Conservation (phyloP, 2,329 filamentous ascomycete genomes). For the Colletotrichum tofieldiae region DNA sequence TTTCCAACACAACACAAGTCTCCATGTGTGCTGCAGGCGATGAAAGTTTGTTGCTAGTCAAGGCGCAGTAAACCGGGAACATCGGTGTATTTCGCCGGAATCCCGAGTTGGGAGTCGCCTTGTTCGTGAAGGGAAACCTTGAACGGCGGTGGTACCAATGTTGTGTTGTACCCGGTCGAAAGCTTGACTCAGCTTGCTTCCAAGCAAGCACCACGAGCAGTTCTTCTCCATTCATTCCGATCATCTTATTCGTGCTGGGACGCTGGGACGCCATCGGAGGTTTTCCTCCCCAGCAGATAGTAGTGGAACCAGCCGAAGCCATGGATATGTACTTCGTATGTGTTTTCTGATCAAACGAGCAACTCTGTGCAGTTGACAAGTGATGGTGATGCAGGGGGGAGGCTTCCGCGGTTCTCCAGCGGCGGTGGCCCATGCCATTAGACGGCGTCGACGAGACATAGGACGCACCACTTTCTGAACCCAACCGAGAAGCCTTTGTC, state of each 20-base stretch:
- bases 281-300: neutral
- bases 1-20: neutral
- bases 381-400: neutral
- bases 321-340: neutral
- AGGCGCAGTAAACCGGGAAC: neutral
- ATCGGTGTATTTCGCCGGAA: neutral
- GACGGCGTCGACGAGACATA: neutral
- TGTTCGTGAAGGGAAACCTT: neutral
- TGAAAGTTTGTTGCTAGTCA: neutral
- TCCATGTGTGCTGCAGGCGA: neutral
- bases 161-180: neutral
- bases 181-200: conserved; percentile 5
- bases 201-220: neutral
- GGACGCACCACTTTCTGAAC: neutral
- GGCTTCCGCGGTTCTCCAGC: neutral
- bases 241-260: neutral
- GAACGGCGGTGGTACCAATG: neutral
- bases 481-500: neutral
- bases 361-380: neutral
- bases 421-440: neutral
- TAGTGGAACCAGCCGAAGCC: neutral
- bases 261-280: neutral
- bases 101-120: neutral
- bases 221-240: neutral
- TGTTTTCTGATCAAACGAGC: neutral